Base-by-base conservation (phyloP, 139 green algal species). In the Chlorella sp. region DNA sequence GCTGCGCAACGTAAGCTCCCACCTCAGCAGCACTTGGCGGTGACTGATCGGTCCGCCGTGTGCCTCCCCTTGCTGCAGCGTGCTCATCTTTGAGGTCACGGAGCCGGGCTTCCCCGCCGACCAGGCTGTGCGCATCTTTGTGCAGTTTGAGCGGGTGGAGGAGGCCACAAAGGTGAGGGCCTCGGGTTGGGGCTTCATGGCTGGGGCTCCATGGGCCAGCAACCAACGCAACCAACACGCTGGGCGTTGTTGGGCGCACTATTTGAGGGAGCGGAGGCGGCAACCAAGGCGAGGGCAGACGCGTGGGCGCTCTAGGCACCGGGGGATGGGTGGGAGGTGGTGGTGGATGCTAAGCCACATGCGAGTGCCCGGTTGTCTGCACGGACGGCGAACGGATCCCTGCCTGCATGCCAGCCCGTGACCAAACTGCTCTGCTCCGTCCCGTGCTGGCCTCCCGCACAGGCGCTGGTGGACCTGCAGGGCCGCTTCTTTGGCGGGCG, bases 81-180 rank as follows among this genome's bases (percentile, higher is more conserved):
- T 99, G 32, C 83, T 98, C 60, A 98, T 99, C 69, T 98, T 97
- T 89, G 94, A 98, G 88, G 95, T 98, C 58, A 98, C 93, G 9
- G 93, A 95, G 26, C 80, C 92, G 0, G 91, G 88, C 64, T 96
- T 87, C 81, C 87, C 85, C 3, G 41, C 70, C 1, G 91, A 94
- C 44, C 92, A 97, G 76, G 92, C 96, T 3, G 95, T 98, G 22
- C 93, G 94, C 73, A 96, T 98, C 43, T 98, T 97, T 87, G 86
- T 97, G 46, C 83, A 98, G 86, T 99, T 99, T 92, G 92, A 96
- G 14, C 81, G 91, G 0, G 51, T 79, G 41, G 95, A 98, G 80
- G 83, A 84, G 30, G 92, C 96, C 17, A 96, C 87, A n/a, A 94
- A 96, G 88, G 90, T 91, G 84, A 1, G 84, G 69, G 19, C 67